A percentile compares a stretch with the other conserved stretches of the same genome.
Conservation (phyloP, 495 filamentous ascomycete genomes). For the Astrothelium subdiscretum region DNA sequence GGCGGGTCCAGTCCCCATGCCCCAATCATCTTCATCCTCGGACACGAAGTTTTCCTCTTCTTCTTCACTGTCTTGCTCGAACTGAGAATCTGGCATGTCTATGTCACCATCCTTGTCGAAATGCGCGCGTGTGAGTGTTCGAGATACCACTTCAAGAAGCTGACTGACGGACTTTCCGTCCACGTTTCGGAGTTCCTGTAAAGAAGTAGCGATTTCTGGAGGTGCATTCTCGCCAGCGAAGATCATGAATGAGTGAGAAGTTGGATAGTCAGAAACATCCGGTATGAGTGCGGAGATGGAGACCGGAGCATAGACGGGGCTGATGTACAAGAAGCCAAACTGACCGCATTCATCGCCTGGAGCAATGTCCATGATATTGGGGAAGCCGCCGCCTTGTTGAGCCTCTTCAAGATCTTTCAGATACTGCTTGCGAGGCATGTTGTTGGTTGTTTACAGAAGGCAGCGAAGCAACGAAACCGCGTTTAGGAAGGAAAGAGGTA, state of each 20-base stretch:
- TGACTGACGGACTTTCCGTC: constrained; percentile 24
- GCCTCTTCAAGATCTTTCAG: constrained; percentile 39
- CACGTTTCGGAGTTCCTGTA: constrained; percentile 31
- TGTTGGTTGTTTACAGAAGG: constrained; percentile 2
- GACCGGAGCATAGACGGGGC: constrained; percentile 18
- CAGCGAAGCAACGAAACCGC: background rate
- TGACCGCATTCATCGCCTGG: constrained; percentile 51
- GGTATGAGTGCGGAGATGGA: constrained; percentile 37
- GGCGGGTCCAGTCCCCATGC: background rate
- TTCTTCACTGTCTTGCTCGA: constrained; percentile 24
- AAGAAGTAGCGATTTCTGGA: constrained; percentile 31
- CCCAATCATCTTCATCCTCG: constrained; percentile 14
- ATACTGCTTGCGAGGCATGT: constrained; percentile 49
- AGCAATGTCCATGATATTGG: constrained; percentile 36
- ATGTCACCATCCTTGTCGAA: constrained; percentile 24
- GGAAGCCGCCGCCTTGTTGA: constrained; percentile 20
- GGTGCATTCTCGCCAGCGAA: constrained; percentile 45
- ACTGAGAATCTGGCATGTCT: constrained; percentile 26
- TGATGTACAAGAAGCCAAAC: constrained; percentile 39
- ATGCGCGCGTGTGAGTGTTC: constrained; percentile 7
- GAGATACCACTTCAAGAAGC: constrained; percentile 28
- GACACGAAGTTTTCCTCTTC: constrained; percentile 21
- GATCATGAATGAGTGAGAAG: constrained; percentile 45
- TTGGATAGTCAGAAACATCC: constrained; percentile 58
- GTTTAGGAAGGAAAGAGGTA: background rate